Evolutionary conservation across 768 basidiomycete genomes (phyloP).

Genomic region (Phanerochaete carnosa): DNA sequence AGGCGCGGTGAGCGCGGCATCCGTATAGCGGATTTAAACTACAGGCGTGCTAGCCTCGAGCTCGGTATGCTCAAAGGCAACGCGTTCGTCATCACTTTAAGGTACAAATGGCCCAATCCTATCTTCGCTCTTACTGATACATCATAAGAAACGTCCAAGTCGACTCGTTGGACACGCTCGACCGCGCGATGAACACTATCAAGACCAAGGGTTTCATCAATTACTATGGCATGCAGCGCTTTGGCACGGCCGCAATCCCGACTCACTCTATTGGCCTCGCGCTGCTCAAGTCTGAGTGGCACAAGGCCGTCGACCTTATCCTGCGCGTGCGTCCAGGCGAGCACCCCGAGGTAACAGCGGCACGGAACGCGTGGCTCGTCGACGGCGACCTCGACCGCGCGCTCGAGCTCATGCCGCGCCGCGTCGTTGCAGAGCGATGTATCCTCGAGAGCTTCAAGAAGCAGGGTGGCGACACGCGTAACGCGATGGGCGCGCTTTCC

Average conservation of each 20-base stretch:
- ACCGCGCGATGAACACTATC: slow-evolving; percentile 72
- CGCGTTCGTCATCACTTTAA: slow-evolving; percentile 88
- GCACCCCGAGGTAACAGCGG: slow-evolving; percentile 84
- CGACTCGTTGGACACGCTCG: slow-evolving; percentile 66
- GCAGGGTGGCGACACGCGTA: slow-evolving; percentile 71
- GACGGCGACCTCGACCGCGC: slow-evolving; percentile 80
- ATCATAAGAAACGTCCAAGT: slow-evolving; percentile 75
- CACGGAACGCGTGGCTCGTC: slow-evolving; percentile 85
- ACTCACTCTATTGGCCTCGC: slow-evolving; percentile 94
- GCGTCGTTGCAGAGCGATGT: slow-evolving; percentile 91
- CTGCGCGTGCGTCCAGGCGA: slow-evolving; percentile 84
- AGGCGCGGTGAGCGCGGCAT: slow-evolving; percentile 88
- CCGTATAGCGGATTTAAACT: slow-evolving; percentile 83
- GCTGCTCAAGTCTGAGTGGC: slow-evolving; percentile 87
- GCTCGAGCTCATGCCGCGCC: slow-evolving; percentile 79
- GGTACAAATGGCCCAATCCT: slow-evolving; percentile 43
- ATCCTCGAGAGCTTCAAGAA: slow-evolving; percentile 89
- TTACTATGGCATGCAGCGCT: slow-evolving; percentile 99
- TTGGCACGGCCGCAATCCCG: slow-evolving; percentile 94
- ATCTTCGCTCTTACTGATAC: slow-evolving; percentile 3
- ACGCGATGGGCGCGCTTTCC: slow-evolving; percentile 84
- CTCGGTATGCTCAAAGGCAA: slow-evolving; percentile 97
- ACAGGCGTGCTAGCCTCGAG: slow-evolving; percentile 79
- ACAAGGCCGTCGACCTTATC: slow-evolving; percentile 78
- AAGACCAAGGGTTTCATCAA: slow-evolving; percentile 93